Evolutionary conservation across 371 early-diverging fungal genomes (phyloP), one percentile per base, ranked within the genome.

Genomic region (Mucor mucedo): DNA sequence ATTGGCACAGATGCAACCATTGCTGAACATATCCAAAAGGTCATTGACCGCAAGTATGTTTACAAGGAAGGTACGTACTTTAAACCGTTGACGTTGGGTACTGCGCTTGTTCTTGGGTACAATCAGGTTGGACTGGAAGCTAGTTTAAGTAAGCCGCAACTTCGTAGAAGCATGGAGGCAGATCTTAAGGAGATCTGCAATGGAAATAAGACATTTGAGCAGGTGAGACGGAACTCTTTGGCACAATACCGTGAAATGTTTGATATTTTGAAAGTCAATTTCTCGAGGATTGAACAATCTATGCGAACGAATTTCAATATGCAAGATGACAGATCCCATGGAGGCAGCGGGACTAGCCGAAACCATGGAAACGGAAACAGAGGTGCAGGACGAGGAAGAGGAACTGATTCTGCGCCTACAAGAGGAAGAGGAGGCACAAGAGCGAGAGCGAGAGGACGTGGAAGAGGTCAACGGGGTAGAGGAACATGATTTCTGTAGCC

Each of bases 1-100:
- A 99, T 99, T 49, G 99, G 99, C 4, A 99, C 99, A 3, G 99
- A 99, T 76, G 99, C 99, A 0, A 99, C 99, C 0, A 99, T 99
- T 52, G 96, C 95, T 35, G 98, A 99, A 45, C 99, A 99, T 63
- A 99, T 99, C 67, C 94, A 97, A 65, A 99, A 91, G 63, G 93
- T 99, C 29, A 85, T 91, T 5, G 93, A 91, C 6, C 88, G 99
- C 45, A 87, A 93, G 44, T 99, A 99, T 76, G 92, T 89, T 0
- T 84, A 81, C 55, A 93, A 96, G 59, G 80, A 85, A 16, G 75
- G 73, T 2, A 76, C 77, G 5, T 83, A 82, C 38, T 91, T 99
- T 64, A 71, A 81, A 11, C 99, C 99, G 0, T 90, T 95, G 7
- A 88, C 90, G 0, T 80, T 99, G 9, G 99, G 99, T 9, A 86